Evolutionary conservation across 306 rosid species (phyloP), one percentile per base, ranked within the genome.

Genomic region (Trichosanthes cucumerina): DNA sequence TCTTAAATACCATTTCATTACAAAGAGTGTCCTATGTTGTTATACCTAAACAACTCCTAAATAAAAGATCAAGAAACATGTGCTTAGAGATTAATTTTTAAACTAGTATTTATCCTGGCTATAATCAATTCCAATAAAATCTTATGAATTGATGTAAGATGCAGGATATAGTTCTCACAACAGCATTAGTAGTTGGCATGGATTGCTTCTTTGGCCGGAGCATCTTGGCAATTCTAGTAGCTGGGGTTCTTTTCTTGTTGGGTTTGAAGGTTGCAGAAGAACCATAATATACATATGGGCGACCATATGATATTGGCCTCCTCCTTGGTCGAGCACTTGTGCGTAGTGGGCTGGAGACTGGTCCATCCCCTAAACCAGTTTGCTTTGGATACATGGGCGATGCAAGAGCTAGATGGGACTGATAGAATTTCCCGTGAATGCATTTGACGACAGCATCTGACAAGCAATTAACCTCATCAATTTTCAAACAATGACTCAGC

Each of bases 171-270:
- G 46, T 36, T 38, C 82, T 59, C 56, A 80, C 88, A 81, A 33
- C 81, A 85, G 57, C 77, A 83, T n/a, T 56, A 60, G 59, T 80
- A 82, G 72, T 75, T 34, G 88, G 84, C 46, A 90, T 52, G 75
- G 53, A 21, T 39, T 41, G 52, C 53, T 68, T 68, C 53, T 68
- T 68, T 11, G 75, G 75, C 41, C 75, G 75, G 0, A 68, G 75
- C 87, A 91, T 81, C 87, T 89, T 88, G 62, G 98, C 98, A 83
- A 93, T 89, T 75, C 83, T 90, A 11, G 92, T 86, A 72, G 97
- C 98, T 15, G 97, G 93, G 34, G 76, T 71, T 24, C 76, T 71
- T 21, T 92, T 88, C 88, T 96, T 83, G 75, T 92, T 83, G 65
- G 89, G 72, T 46, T 43, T 77, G 72, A 59, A 56, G 26, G 56